phyloP scores from a whole-genome alignment of 306 rosid genomes.

The Dryas octopetala region DNA sequence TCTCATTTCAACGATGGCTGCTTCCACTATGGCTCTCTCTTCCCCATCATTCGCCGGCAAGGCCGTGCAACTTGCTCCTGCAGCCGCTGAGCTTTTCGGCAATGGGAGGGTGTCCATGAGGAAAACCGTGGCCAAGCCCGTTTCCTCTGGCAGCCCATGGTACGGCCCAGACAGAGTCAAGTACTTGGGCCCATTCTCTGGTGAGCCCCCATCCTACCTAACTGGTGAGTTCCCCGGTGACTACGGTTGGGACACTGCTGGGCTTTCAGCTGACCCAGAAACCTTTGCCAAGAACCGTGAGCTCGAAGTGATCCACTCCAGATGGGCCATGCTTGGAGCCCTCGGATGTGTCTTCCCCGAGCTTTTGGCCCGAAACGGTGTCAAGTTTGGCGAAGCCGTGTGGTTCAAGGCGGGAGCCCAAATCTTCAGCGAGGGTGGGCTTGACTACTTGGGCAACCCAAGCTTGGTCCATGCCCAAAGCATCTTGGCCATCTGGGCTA shows the following conservation, averaged over 20 bases:
- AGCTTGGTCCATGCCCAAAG: conserved; percentile 93
- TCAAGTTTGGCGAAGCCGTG: conserved; percentile 80
- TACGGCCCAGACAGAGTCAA: conserved; percentile 92
- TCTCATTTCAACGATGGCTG: conserved; percentile 51
- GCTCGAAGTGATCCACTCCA: conserved; percentile 71
- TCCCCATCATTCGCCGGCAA: conserved; percentile 73
- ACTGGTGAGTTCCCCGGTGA: conserved; percentile 80
- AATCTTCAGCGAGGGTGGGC: conserved; percentile 91
- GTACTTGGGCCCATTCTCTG: conserved; percentile 90
- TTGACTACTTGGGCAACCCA: conserved; percentile 93
- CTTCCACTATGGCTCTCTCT: conserved; percentile 81
- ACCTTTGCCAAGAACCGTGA: conserved; percentile 74
- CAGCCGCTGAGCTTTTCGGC: conserved; percentile 34
- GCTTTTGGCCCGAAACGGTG: conserved; percentile 81
- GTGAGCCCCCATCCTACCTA: conserved; percentile 77
- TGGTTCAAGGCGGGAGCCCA: conserved; percentile 97
- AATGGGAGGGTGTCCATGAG: conserved; percentile 56
- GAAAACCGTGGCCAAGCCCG: conserved; percentile 35
- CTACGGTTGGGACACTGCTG: conserved; percentile 93
- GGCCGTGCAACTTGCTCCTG: conserved; percentile 55
- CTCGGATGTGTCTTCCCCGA: conserved; percentile 83
- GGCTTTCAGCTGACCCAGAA: conserved; percentile 91
- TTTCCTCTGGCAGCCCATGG: conserved; percentile 75
- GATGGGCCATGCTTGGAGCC: conserved; percentile 97
- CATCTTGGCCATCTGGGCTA: conserved; percentile 87